These are phyloP conservation scores for Protomyces inouyei DNA, from an alignment of 1,139 yeast species.

Conservation along the genomic window DNA sequence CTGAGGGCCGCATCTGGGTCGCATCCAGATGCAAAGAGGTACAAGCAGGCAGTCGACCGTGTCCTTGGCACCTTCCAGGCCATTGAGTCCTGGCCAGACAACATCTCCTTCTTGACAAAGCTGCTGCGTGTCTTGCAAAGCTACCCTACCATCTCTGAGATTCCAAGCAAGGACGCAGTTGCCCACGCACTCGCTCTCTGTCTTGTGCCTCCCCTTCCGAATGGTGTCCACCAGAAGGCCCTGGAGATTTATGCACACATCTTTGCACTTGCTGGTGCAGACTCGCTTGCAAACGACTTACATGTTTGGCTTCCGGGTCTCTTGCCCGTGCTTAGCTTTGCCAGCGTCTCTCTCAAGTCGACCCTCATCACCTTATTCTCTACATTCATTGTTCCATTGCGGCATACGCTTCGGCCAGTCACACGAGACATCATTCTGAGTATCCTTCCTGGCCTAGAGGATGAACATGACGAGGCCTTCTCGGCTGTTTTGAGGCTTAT, in stretches of 20 bases:
- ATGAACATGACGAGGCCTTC: slow-evolving; percentile 80
- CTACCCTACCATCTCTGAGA: slow-evolving; percentile 34
- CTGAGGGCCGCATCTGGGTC: background rate
- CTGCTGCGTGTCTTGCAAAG: slow-evolving; percentile 47
- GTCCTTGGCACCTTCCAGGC: slow-evolving; percentile 73
- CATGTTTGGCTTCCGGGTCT: slow-evolving; percentile 85
- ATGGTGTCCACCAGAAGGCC: slow-evolving; percentile 91
- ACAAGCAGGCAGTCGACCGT: slow-evolving; percentile 60
- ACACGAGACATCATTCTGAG: slow-evolving; percentile 68
- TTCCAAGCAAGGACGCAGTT: slow-evolving; percentile 49
- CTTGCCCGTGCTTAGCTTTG: slow-evolving; percentile 76
- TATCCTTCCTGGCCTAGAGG: slow-evolving; percentile 83
- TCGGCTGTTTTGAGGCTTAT: slow-evolving; percentile 55
- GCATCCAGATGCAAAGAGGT: slow-evolving; percentile 41
- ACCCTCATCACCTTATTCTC: slow-evolving; percentile 55
- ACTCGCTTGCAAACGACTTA: slow-evolving; percentile 50
- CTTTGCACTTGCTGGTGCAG: slow-evolving; percentile 56
- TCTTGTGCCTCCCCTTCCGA: slow-evolving; percentile 72
- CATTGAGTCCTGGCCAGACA: slow-evolving; percentile 98
- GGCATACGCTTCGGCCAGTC: slow-evolving; percentile 51
- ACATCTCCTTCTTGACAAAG: slow-evolving; percentile 78
- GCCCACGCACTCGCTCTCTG: slow-evolving; percentile 51
- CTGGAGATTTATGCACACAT: slow-evolving; percentile 68
- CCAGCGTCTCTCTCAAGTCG: slow-evolving; percentile 73
- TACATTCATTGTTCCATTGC: slow-evolving; percentile 52